Evolutionary conservation across 2,329 filamentous ascomycete species (phyloP), one percentile per base, ranked within the genome.

Genomic region (Xylariales sp.): DNA sequence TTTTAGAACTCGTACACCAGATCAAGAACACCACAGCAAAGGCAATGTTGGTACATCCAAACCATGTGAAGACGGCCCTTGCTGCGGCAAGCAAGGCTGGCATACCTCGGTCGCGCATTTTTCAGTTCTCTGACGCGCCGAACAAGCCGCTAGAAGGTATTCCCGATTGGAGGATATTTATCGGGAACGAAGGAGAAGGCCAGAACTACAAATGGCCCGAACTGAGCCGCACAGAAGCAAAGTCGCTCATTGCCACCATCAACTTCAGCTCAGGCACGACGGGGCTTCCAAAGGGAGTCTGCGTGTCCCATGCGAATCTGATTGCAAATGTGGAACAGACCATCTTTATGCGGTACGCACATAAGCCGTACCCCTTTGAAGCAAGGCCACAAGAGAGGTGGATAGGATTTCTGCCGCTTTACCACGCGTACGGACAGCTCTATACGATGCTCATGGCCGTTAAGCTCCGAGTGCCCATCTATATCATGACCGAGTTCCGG

Each of bases 371-470:
- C 33, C 38, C 49, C 2, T 60, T 60, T 43, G 48, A 58, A 3
- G 54, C 61, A 4, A 57, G 60, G 24, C 65, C 65, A 16, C 52
- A 56, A 7, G 72, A 74, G 47, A 60, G 70, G 27, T 74, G 70
- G 67, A 49, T 74, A 19, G 70, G 78, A 33, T 83, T 85, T 53
- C 61, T 87, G 11, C 84, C 83, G 1, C 74, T 84, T 53, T 84
- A 81, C 49, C 78, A 82, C 50, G 76, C 75, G 6, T 77, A 74
- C 44, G 72, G 72, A 3, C 76, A 80, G 51, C 62, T 74, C 3
- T 66, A 69, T 39, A 71, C 72, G 40, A 71, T 70, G 41, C 55
- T 76, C 19, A 63, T 69, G 46, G 65, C 66, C 0, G 53, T 63
- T 11, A 66, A 61, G 44, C 56, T 66, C 19, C 53, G 59, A 3